phyloP scores from a whole-genome alignment of 1,284 basidiomycete genomes.

The Afroboletus lepidellus region DNA sequence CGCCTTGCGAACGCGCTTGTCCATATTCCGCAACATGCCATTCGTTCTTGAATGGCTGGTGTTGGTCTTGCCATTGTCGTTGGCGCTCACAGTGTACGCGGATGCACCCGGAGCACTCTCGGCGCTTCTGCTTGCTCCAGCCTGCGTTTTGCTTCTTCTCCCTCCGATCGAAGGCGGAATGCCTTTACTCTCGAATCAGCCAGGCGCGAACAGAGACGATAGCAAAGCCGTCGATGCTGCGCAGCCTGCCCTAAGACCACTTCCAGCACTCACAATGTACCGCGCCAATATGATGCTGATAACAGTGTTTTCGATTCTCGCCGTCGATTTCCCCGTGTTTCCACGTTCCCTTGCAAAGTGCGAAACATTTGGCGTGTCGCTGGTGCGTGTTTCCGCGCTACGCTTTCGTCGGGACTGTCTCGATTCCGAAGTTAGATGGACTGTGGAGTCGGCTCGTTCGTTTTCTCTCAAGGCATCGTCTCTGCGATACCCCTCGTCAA shows the following conservation, averaged over 20 bases:
- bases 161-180: slow-evolving; percentile 45
- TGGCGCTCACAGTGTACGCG: slow-evolving; percentile 79
- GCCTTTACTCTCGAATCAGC: slow-evolving; percentile 47
- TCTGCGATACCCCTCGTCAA: slow-evolving; percentile 78
- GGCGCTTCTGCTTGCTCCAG: slow-evolving; percentile 46
- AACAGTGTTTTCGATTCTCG: slow-evolving; percentile 89
- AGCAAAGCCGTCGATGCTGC: not conserved
- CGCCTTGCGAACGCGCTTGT: slow-evolving; percentile 48
- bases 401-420: not conserved
- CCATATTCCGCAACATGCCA: slow-evolving; percentile 35
- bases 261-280: slow-evolving; percentile 84
- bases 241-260: slow-evolving; percentile 35
- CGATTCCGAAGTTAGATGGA: slow-evolving; percentile 75
- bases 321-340: slow-evolving; percentile 94
- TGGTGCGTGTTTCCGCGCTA: slow-evolving; percentile 52
- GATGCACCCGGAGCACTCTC: slow-evolving; percentile 55
- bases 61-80: slow-evolving; percentile 73
- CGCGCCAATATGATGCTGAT: slow-evolving; percentile 95
- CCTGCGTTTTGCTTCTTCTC: slow-evolving; percentile 42
- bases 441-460: slow-evolving; percentile 93
- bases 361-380: slow-evolving; percentile 90
- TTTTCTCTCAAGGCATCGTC: slow-evolving; percentile 91
- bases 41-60: slow-evolving; percentile 62
- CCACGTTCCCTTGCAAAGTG: slow-evolving; percentile 89
- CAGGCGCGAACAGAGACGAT: slow-evolving; percentile 17